Conservation (phyloP, 2,329 filamentous ascomycete species). For the Ascochyta fabae region DNA sequence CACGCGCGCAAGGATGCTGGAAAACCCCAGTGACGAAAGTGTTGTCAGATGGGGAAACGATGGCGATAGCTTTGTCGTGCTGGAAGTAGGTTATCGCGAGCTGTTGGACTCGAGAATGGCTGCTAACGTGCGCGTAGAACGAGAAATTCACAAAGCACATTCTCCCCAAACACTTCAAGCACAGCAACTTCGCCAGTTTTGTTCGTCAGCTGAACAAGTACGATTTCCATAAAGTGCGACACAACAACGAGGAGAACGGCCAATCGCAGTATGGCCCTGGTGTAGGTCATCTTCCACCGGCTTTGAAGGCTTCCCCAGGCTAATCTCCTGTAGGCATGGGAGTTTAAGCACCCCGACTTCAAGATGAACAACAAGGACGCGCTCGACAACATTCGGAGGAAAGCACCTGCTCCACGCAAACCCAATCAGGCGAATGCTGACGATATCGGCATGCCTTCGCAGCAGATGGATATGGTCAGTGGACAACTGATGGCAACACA, state of each 20-base stretch:
- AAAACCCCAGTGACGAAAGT: slow-evolving; percentile 89
- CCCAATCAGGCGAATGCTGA: slow-evolving; percentile 57
- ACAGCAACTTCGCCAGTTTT: slow-evolving; percentile 97
- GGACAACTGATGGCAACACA: slow-evolving; percentile 88
- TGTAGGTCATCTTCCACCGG: slow-evolving; percentile 54
- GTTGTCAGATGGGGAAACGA: slow-evolving; percentile 96
- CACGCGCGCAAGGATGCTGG: slow-evolving; percentile 76
- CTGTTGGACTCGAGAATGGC: not conserved
- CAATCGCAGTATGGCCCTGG: slow-evolving; percentile 81
- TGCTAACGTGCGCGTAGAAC: slow-evolving; percentile 66
- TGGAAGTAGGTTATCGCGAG: slow-evolving; percentile 71
- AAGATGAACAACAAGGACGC: slow-evolving; percentile 95
- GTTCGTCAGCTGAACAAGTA: slow-evolving; percentile 96
- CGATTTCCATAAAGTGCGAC: slow-evolving; percentile 97
- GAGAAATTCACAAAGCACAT: slow-evolving; percentile 98
- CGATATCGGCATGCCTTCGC: slow-evolving; percentile 78
- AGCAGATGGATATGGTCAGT: slow-evolving; percentile 88
- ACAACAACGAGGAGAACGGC: slow-evolving; percentile 84
- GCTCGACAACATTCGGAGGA: slow-evolving; percentile 93
- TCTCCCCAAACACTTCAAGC: slow-evolving; percentile 97
- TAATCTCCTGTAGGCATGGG: slow-evolving; percentile 71
- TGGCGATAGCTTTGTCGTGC: slow-evolving; percentile 93
- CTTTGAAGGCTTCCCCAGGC: not conserved
- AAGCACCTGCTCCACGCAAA: slow-evolving; percentile 91
- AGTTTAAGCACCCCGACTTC: slow-evolving; percentile 98